Conservation (phyloP, 2,329 filamentous ascomycete genomes). For the Emericellopsis atlantica region DNA sequence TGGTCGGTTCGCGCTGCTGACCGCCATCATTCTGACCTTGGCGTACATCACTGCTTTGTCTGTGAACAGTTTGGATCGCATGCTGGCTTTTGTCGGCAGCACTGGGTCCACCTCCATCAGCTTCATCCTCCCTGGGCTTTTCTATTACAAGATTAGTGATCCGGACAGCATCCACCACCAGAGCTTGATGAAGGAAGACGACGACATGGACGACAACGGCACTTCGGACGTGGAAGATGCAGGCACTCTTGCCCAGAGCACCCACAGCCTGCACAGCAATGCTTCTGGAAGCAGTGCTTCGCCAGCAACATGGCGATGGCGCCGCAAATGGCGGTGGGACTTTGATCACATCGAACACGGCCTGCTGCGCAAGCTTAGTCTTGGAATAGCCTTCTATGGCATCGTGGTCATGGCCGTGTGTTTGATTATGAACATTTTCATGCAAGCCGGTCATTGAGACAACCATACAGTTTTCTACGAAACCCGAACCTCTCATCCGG, state of each 20-base stretch:
- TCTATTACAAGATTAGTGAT: slow-evolving; percentile 96
- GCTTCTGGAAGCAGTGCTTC: slow-evolving; percentile 18
- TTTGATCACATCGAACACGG: slow-evolving; percentile 51
- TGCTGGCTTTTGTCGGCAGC: slow-evolving; percentile 88
- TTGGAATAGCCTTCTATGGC: slow-evolving; percentile 74
- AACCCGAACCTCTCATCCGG: not conserved
- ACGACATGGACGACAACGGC: slow-evolving; percentile 55
- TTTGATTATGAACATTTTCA: slow-evolving; percentile 74
- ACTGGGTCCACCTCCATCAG: slow-evolving; percentile 93
- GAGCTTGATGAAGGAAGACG: slow-evolving; percentile 78
- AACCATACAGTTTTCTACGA: not conserved
- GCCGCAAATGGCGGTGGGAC: slow-evolving; percentile 45
- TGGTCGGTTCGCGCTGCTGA: slow-evolving; percentile 77
- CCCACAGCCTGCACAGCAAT: slow-evolving; percentile 28
- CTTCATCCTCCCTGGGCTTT: slow-evolving; percentile 89
- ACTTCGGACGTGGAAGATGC: slow-evolving; percentile 38
- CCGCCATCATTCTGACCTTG: slow-evolving; percentile 70
- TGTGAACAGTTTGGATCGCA: slow-evolving; percentile 77
- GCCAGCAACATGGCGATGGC: slow-evolving; percentile 34
- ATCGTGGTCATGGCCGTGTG: slow-evolving; percentile 82
- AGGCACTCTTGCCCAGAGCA: slow-evolving; percentile 29
- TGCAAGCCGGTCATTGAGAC: slow-evolving; percentile 32
- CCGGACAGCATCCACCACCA: slow-evolving; percentile 82
- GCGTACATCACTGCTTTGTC: slow-evolving; percentile 86
- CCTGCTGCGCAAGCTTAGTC: slow-evolving; percentile 57